These are phyloP conservation scores for Licmophora abbreviata DNA, from an alignment of 108 stramenopile species.

Conservation along the genomic window DNA sequence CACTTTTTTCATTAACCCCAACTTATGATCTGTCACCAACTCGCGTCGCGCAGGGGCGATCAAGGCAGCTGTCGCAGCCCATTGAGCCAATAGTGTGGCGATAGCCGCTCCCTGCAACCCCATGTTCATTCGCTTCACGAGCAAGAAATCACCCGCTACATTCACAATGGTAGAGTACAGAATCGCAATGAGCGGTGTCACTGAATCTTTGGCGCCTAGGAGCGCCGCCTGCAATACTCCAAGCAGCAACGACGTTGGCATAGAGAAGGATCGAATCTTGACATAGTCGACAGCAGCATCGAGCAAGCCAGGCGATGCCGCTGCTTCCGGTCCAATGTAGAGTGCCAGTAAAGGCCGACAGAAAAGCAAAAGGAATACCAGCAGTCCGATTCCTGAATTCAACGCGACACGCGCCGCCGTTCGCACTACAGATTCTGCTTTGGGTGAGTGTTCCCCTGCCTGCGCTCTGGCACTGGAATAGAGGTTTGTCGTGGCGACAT, in stretches of 20 bases:
- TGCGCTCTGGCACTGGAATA: slow-evolving; percentile 68
- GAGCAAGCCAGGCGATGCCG: slow-evolving; percentile 50
- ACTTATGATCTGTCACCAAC: slow-evolving; percentile 28
- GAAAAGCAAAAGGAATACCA: slow-evolving; percentile 50
- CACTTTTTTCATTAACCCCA: slow-evolving; percentile 13
- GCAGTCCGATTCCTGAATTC: slow-evolving; percentile 59
- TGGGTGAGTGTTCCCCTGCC: slow-evolving; percentile 18
- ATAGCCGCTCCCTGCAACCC: slow-evolving; percentile 77
- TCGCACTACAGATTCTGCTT: slow-evolving; percentile 64
- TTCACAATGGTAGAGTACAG: slow-evolving; percentile 66
- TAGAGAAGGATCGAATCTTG: slow-evolving; percentile 71
- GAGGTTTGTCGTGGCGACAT: slow-evolving; percentile 85
- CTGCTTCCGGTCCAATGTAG: slow-evolving; percentile 72
- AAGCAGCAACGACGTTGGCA: slow-evolving; percentile 74
- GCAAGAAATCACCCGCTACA: slow-evolving; percentile 58
- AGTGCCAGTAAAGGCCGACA: slow-evolving; percentile 60
- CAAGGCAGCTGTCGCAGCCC: slow-evolving; percentile 61
- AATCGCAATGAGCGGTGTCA: slow-evolving; percentile 74
- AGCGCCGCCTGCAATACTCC: slow-evolving; percentile 75
- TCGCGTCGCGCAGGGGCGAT: slow-evolving; percentile 51
- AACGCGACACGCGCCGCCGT: slow-evolving; percentile 61
- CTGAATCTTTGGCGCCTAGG: slow-evolving; percentile 77
- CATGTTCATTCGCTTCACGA: slow-evolving; percentile 56
- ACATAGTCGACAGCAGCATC: slow-evolving; percentile 76
- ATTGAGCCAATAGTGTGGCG: slow-evolving; percentile 67